Evolutionary conservation across 202 grass and related monocot species (phyloP).

Genomic region (Dendrocalamus latiflorus): DNA sequence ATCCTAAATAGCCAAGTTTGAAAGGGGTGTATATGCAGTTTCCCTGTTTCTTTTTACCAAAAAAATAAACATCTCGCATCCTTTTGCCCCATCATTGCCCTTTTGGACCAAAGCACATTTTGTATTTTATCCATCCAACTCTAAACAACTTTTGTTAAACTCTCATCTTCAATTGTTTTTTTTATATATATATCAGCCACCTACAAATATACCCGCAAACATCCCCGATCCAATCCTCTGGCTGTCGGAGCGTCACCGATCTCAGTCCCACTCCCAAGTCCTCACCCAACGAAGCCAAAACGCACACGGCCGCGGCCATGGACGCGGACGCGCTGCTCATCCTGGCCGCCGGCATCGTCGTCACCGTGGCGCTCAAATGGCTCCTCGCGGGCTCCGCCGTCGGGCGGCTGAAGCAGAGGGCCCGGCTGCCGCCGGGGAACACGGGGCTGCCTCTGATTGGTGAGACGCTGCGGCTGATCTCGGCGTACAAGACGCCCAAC

Average conservation of each 20-base stretch:
- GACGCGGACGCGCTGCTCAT: slow-evolving; percentile 23
- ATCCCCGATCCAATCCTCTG: neutral
- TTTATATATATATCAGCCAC: no score
- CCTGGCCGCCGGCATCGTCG: neutral
- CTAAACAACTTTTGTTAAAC: neutral
- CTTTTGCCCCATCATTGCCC: no score
- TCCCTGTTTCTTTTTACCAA: no score
- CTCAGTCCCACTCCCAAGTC: neutral
- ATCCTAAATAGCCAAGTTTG: no score
- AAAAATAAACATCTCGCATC: no score
- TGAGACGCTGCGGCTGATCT: slow-evolving; percentile 83
- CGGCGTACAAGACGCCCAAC: slow-evolving; percentile 21
- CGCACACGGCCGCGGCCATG: slow-evolving; percentile 9
- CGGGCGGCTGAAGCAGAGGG: slow-evolving; percentile 1
- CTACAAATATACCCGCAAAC: neutral
- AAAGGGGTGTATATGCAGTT: no score
- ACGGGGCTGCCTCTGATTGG: slow-evolving; percentile 74
- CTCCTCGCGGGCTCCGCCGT: neutral
- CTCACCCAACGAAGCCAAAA: neutral
- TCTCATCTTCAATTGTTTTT: neutral
- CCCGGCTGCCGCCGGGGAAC: slow-evolving; percentile 61
- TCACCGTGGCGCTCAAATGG: neutral
- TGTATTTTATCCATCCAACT: no score
- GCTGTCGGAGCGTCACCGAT: neutral
- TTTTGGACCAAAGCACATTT: no score